Percentiles rank a stretch among this genome's conserved stretches.
Evolutionary conservation across 2,329 filamentous ascomycete species (phyloP).

Genomic region (Coccinonectria pachysandricola): DNA sequence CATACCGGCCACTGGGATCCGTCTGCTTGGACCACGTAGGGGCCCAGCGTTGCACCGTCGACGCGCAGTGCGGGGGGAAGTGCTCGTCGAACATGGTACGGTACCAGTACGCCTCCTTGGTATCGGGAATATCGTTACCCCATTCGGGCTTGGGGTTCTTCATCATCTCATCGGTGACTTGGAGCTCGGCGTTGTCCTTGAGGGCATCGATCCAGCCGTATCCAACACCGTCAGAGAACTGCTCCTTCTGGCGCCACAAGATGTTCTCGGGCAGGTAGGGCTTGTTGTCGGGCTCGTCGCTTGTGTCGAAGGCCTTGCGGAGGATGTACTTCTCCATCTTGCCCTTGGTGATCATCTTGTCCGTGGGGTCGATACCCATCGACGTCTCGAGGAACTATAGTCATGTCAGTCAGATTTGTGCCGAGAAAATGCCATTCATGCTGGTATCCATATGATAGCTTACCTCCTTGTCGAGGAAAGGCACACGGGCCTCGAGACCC

Average conservation of each 20-base stretch:
- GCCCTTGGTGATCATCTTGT: constrained; percentile 91
- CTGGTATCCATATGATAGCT: too few species aligned
- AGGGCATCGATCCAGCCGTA: constrained; percentile 98
- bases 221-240: constrained; percentile 96
- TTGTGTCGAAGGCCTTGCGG: constrained; percentile 93
- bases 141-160: constrained; percentile 96
- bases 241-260: constrained; percentile 97
- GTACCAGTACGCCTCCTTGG: constrained; percentile 99
- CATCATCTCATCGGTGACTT: constrained; percentile 96
- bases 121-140: constrained; percentile 85
- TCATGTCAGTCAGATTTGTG: too few species aligned
- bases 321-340: constrained; percentile 96
- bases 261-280: constrained; percentile 95
- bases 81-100: constrained; percentile 97
- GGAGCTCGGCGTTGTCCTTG: constrained; percentile 83
- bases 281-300: constrained; percentile 66
- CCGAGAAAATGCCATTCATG: too few species aligned
- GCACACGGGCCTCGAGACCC: constrained; percentile 95
- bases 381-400: constrained; percentile 72
- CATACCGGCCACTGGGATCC: constrained; percentile 81
- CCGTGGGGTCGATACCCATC: constrained; percentile 88
- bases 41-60: constrained; percentile 91
- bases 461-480: constrained; percentile 89
- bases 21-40: constrained; percentile 96
- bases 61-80: constrained; percentile 85